Evolutionary conservation across 2,329 filamentous ascomycete genomes (phyloP).

Genomic region (Ascocoryne sarcoides): DNA sequence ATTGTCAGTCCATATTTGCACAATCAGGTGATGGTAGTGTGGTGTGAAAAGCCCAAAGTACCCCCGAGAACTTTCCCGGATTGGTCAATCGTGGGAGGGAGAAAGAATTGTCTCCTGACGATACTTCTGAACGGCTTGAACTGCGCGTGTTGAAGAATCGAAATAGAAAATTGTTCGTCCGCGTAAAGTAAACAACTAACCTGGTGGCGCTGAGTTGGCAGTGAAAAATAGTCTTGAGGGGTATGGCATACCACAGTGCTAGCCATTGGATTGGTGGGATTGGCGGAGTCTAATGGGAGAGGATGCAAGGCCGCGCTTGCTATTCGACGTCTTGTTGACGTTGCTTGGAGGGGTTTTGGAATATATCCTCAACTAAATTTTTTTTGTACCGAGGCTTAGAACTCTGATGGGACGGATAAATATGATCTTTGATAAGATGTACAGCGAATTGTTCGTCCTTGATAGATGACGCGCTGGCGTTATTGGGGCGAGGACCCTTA

Average conservation of each 20-base stretch:
- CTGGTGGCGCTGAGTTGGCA: constrained; percentile 12
- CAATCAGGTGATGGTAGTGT: constrained; percentile 8
- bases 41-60: constrained; percentile 4
- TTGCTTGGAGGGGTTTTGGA: not conserved
- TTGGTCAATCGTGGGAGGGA: not conserved
- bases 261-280: constrained; percentile 9
- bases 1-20: constrained; percentile 6
- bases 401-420: constrained; percentile 1
- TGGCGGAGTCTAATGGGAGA: not conserved
- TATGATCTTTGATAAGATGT: not conserved
- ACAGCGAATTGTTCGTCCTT: constrained; percentile 10
- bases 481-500: constrained; percentile 14
- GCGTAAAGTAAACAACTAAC: constrained; percentile 9
- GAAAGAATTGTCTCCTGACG: not conserved
- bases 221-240: constrained; percentile 17
- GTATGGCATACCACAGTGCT: constrained; percentile 9
- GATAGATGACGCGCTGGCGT: constrained; percentile 12
- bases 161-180: not conserved
- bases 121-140: too few species aligned
- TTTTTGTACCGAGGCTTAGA: constrained; percentile 5
- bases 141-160: too few species aligned
- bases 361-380: not conserved
- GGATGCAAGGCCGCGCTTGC: too few species aligned
- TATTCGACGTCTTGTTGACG: too few species aligned
- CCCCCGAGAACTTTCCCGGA: not conserved